Evolutionary conservation across 2,329 filamentous ascomycete genomes (phyloP).

Genomic region (Colletotrichum lini): DNA sequence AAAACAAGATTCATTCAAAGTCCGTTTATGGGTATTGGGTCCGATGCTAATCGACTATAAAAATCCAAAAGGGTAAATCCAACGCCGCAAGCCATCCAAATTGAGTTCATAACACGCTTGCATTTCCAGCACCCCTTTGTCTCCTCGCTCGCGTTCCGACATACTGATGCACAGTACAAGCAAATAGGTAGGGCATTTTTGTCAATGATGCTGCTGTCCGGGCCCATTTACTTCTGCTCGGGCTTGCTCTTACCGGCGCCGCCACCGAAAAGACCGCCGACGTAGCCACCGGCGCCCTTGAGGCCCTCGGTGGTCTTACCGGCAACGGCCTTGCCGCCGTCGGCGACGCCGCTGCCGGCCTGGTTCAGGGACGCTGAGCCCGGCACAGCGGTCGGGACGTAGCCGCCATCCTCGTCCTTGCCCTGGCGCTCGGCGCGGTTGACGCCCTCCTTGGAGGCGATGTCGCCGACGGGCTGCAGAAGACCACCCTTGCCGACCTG

Average conservation of each 20-base stretch:
- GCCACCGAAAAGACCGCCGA: constrained; percentile 53
- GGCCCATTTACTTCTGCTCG: constrained; percentile 37
- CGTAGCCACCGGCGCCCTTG: constrained; percentile 49
- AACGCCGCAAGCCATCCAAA: constrained; percentile 20
- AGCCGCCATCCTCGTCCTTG: constrained; percentile 72
- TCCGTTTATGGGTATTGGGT: constrained; percentile 32
- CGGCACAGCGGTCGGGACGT: constrained; percentile 54
- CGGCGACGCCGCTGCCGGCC: constrained; percentile 47
- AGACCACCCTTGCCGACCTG: constrained; percentile 79
- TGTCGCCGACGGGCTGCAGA: constrained; percentile 74
- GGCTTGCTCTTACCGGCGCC: constrained; percentile 47
- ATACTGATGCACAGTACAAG: not conserved
- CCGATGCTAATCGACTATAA: constrained; percentile 14
- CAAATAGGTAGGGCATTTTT: not conserved
- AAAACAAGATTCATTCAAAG: not conserved
- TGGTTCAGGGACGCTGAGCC: constrained; percentile 48
- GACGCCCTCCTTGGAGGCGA: constrained; percentile 74
- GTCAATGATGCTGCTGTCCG: not conserved
- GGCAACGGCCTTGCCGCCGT: constrained; percentile 52
- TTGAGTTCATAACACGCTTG: not conserved
- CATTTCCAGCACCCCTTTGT: not conserved
- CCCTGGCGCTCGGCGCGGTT: constrained; percentile 76
- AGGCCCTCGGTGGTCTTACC: constrained; percentile 46
- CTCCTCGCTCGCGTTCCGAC: not conserved
- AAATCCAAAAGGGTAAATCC: not conserved